phyloP scores from a whole-genome alignment of 192 early-diverging fungal species.

The Anaeromyces robustus region DNA sequence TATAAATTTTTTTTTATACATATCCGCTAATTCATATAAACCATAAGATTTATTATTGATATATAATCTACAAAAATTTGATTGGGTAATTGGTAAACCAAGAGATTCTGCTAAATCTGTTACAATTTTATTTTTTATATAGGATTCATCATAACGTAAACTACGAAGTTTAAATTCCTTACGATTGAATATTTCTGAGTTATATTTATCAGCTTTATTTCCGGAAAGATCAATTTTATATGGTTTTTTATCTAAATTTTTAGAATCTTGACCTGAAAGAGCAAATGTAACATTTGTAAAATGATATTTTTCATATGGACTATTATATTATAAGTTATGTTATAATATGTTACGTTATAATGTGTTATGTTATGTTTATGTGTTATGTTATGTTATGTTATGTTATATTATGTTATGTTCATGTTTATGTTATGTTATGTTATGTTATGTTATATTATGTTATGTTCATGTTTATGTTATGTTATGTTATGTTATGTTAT shows the following conservation, averaged over 20 bases:
- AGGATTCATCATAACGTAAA: neutral
- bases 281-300: neutral
- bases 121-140: neutral
- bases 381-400: too few species aligned
- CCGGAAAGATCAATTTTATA: neutral
- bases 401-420: too few species aligned
- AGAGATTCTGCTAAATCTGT: neutral
- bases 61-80: neutral
- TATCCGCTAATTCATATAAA: neutral
- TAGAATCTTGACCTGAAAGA: neutral
- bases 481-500: too few species aligned
- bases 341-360: too few species aligned
- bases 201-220: neutral
- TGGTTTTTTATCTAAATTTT: neutral
- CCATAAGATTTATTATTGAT: neutral
- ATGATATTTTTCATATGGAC: neutral
- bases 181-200: neutral
- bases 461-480: too few species aligned
- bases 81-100: neutral
- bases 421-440: too few species aligned
- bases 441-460: too few species aligned
- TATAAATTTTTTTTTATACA: neutral
- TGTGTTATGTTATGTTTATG: too few species aligned
- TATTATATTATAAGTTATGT: neutral
- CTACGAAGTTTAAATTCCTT: neutral